phyloP scores from a whole-genome alignment of 768 basidiomycete species.

The Suillus variegatus region DNA sequence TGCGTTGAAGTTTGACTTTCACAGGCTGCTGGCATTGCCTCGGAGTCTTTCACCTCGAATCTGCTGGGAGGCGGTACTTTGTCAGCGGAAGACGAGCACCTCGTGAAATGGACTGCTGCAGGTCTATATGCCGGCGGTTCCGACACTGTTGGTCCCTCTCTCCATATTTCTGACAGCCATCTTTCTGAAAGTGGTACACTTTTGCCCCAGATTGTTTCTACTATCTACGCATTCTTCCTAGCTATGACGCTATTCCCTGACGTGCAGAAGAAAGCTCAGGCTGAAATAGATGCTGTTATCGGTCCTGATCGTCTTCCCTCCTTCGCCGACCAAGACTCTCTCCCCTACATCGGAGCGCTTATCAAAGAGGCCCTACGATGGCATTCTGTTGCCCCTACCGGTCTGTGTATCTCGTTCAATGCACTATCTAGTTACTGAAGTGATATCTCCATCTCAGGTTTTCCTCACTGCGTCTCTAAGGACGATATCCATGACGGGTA shows the following conservation, averaged over 20 bases:
- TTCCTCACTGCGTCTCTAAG: conserved; percentile 53
- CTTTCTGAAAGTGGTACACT: background rate
- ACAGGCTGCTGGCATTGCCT: conserved; percentile 54
- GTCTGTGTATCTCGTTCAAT: conserved; percentile 40
- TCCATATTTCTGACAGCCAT: background rate
- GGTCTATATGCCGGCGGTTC: conserved; percentile 28
- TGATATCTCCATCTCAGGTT: conserved; percentile 10
- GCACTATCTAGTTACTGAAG: conserved; percentile 33
- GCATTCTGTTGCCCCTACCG: conserved; percentile 39
- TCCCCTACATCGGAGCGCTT: conserved; percentile 65
- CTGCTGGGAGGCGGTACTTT: conserved; percentile 52
- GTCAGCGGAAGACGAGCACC: conserved; percentile 53
- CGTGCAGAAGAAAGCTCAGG: conserved; percentile 58
- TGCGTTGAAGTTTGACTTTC: background rate
- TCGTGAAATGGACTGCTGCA: conserved; percentile 62
- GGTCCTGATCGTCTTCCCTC: conserved; percentile 62
- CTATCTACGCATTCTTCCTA: conserved; percentile 11
- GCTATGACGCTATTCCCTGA: conserved; percentile 32
- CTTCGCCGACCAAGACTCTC: conserved; percentile 53
- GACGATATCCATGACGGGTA: conserved; percentile 66
- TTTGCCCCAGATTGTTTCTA: conserved; percentile 1
- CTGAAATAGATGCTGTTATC: conserved; percentile 60
- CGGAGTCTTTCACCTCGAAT: conserved; percentile 56
- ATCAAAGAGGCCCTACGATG: conserved; percentile 56
- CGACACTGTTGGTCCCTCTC: background rate